Conservation (phyloP, 2,329 filamentous ascomycete species). For the Fusarium sp. region DNA sequence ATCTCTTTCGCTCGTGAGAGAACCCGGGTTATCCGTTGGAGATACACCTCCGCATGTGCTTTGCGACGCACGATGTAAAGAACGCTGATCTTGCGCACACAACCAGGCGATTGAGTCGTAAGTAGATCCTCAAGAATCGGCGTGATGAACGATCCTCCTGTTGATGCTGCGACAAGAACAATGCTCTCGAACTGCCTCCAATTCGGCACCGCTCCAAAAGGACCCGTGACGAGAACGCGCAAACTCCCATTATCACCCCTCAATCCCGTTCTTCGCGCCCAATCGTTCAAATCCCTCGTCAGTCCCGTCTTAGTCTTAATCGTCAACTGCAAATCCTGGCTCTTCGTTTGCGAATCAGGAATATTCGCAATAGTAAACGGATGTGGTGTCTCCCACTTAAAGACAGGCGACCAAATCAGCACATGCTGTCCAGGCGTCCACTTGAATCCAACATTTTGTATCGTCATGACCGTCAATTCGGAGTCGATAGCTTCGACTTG, state of each 20-base stretch:
- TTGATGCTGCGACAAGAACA: constrained; percentile 38
- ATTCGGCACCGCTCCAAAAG: constrained; percentile 37
- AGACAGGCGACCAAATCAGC: constrained; percentile 42
- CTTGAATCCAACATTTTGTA: constrained; percentile 36
- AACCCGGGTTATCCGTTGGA: constrained; percentile 24
- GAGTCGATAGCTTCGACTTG: constrained; percentile 31
- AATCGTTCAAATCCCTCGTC: constrained; percentile 38
- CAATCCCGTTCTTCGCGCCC: constrained; percentile 34
- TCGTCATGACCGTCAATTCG: constrained; percentile 37
- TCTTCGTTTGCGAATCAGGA: constrained; percentile 4
- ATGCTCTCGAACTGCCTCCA: constrained; percentile 44
- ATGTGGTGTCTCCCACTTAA: constrained; percentile 42
- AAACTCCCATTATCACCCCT: constrained; percentile 25
- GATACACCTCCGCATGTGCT: constrained; percentile 36
- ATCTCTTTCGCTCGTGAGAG: constrained; percentile 40
- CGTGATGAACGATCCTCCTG: constrained; percentile 41
- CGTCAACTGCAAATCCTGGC: constrained; percentile 37
- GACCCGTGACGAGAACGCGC: constrained; percentile 38
- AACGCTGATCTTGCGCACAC: constrained; percentile 39
- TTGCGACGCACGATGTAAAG: constrained; percentile 38
- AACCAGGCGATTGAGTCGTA: constrained; percentile 29
- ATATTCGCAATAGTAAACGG: constrained; percentile 43
- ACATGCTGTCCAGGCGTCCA: constrained; percentile 46
- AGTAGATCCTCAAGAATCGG: constrained; percentile 41
- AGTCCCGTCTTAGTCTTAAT: constrained; percentile 43